Evolutionary conservation across 164 flowering plant species (phyloP).

Genomic region (Malania oleifera): DNA sequence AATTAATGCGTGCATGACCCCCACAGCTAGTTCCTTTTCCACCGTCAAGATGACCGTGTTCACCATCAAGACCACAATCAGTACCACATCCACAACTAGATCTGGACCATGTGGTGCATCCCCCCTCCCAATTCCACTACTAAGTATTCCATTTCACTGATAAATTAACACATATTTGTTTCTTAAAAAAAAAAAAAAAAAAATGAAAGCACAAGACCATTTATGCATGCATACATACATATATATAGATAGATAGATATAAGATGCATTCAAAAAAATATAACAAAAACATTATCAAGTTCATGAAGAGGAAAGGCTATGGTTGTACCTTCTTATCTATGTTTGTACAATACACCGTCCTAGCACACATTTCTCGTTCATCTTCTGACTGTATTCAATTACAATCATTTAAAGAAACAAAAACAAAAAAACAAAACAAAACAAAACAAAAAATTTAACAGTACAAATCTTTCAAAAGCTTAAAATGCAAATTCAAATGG

Average conservation of each 20-base stretch:
- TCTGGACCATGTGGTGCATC: too few relatives aligned
- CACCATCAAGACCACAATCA: too few relatives aligned
- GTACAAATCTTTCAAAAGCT: background rate
- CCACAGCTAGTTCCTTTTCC: too few relatives aligned
- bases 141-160: background rate
- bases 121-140: too few relatives aligned
- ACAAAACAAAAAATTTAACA: background rate
- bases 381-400: slow-evolving; percentile 35
- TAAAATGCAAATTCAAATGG: background rate
- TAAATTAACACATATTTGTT: background rate
- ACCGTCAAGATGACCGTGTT: too few relatives aligned
- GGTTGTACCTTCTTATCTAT: slow-evolving; percentile 44
- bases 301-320: background rate
- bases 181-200: background rate
- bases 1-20: too few relatives aligned
- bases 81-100: too few relatives aligned
- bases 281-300: background rate
- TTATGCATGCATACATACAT: too few relatives aligned
- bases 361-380: slow-evolving; percentile 49
- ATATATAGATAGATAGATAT: too few relatives aligned
- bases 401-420: background rate
- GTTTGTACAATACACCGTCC: slow-evolving; percentile 51
- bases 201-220: background rate
- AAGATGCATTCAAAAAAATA: background rate
- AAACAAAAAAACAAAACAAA: background rate